These are phyloP conservation scores for Nematocida displodere DNA, from an alignment of 371 early-diverging fungal species.

Conservation along the genomic window DNA sequence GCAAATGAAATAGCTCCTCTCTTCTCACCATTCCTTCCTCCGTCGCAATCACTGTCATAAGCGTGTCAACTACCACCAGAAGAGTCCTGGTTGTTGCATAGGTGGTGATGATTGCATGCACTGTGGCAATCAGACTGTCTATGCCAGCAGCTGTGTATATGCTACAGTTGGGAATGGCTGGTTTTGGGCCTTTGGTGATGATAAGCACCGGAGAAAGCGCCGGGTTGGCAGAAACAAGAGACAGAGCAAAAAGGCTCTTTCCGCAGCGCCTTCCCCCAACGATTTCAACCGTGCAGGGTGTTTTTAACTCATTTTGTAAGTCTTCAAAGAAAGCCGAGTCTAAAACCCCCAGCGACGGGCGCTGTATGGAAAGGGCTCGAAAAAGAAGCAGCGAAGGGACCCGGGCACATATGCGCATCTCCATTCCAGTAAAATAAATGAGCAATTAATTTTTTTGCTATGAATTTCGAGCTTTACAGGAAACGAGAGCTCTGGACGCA, in stretches of 20 bases:
- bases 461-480: slow-evolving; percentile 28
- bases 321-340: too few species aligned
- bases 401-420: neutral
- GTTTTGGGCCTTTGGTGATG: slow-evolving; percentile 2
- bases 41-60: slow-evolving; percentile 1
- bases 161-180: neutral
- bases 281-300: neutral
- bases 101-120: neutral
- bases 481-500: slow-evolving; percentile 24
- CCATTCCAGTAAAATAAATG: too few species aligned
- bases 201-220: neutral
- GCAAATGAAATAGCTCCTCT: neutral
- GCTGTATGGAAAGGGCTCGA: neutral
- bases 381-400: neutral
- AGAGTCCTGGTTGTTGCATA: neutral
- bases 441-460: neutral
- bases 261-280: neutral
- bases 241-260: neutral
- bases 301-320: too few species aligned
- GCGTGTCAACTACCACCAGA: slow-evolving; percentile 8
- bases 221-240: neutral
- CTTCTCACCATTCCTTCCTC: neutral
- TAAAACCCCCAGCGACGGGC: neutral
- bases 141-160: neutral
- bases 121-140: neutral